phyloP scores from a whole-genome alignment of 768 basidiomycete genomes.

The Xanthoconium stramineum region DNA sequence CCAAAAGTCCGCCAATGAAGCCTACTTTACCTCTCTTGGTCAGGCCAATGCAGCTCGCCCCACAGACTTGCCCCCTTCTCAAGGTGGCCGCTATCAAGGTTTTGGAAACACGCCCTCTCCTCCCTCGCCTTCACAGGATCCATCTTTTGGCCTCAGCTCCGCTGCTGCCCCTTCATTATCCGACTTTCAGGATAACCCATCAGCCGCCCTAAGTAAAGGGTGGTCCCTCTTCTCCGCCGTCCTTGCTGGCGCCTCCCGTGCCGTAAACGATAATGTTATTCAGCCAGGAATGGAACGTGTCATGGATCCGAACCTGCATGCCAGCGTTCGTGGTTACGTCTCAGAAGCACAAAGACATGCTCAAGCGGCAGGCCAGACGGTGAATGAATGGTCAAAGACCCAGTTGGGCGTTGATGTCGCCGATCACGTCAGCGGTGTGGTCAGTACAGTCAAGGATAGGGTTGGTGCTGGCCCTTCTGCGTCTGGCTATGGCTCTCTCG shows the following conservation, averaged over 20 bases:
- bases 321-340: constrained; percentile 70
- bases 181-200: constrained; percentile 85
- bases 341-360: constrained; percentile 66
- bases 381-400: constrained; percentile 74
- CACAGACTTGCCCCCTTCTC: constrained; percentile 81
- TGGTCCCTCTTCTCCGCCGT: constrained; percentile 95
- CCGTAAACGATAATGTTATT: constrained; percentile 81
- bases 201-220: constrained; percentile 84
- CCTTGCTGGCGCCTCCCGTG: constrained; percentile 74
- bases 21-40: constrained; percentile 82
- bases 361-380: constrained; percentile 54
- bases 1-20: constrained; percentile 81
- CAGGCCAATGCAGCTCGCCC: constrained; percentile 76
- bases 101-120: constrained; percentile 86
- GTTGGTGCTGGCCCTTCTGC: constrained; percentile 54
- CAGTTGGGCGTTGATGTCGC: constrained; percentile 86
- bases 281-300: constrained; percentile 86
- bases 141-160: constrained; percentile 73
- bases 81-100: constrained; percentile 90
- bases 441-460: constrained; percentile 58
- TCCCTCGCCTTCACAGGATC: constrained; percentile 49
- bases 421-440: constrained; percentile 67
- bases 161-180: constrained; percentile 71
- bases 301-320: constrained; percentile 75
- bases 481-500: constrained; percentile 48